These are phyloP conservation scores for Malassezia psittaci DNA, from an alignment of 1,284 basidiomycete species.

Conservation along the genomic window DNA sequence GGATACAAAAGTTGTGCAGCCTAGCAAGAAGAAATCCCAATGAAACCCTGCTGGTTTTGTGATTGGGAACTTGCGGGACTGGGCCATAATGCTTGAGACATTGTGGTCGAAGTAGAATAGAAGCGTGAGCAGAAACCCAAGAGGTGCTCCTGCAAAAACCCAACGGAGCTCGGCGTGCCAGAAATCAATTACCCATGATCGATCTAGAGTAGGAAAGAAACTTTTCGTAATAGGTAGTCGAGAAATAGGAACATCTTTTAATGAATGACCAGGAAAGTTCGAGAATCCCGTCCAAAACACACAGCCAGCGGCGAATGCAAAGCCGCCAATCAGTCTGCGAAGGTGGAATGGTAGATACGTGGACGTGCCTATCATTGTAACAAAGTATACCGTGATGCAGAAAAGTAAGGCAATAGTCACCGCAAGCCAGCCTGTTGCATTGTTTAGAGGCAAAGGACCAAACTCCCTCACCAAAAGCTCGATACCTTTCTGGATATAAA, in stretches of 20 bases:
- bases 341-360: conserved; percentile 47
- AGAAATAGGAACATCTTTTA: conserved; percentile 32
- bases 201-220: conserved; percentile 57
- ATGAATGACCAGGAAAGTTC: conserved; percentile 44
- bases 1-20: conserved; percentile 80
- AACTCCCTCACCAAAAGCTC: conserved; percentile 50
- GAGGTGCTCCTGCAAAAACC: conserved; percentile 65
- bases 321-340: conserved; percentile 46
- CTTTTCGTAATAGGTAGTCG: conserved; percentile 44
- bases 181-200: conserved; percentile 77
- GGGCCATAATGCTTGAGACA: conserved; percentile 68
- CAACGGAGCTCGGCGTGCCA: conserved; percentile 83
- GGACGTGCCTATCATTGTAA: conserved; percentile 31
- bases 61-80: conserved; percentile 79
- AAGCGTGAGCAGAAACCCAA: conserved; percentile 52
- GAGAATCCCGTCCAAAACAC: conserved; percentile 51
- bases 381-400: conserved; percentile 48
- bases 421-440: conserved; percentile 49
- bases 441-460: conserved; percentile 33
- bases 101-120: conserved; percentile 56
- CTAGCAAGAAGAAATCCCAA: conserved; percentile 63
- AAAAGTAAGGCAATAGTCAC: conserved; percentile 51
- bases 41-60: conserved; percentile 87
- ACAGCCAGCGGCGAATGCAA: conserved; percentile 48
- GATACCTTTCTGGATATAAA: conserved; percentile 50